Percentiles rank a stretch among this genome's conserved stretches.
phyloP scores from a whole-genome alignment of 2,329 filamentous ascomycete genomes.

The Didymella pomorum region DNA sequence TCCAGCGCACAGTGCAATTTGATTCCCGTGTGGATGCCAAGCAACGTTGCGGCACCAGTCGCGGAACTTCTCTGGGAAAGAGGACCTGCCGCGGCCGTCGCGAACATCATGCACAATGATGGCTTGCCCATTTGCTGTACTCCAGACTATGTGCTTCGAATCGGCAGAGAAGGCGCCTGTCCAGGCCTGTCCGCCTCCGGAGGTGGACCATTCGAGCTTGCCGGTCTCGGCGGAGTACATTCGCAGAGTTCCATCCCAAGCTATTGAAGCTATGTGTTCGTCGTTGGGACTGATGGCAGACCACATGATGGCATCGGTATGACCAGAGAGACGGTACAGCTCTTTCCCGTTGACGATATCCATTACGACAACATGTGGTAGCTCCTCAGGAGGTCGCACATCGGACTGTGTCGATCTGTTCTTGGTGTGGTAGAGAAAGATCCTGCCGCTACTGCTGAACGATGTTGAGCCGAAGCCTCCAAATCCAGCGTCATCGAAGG shows the following conservation, averaged over 20 bases:
- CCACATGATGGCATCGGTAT: conserved; percentile 42
- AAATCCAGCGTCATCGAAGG: conserved; percentile 27
- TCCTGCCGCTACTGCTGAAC: conserved; percentile 34
- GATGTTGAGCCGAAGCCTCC: conserved; percentile 22
- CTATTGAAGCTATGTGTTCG: conserved; percentile 33
- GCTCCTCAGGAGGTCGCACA: conserved; percentile 15
- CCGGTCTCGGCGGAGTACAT: conserved; percentile 35
- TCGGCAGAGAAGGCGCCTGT: conserved; percentile 38
- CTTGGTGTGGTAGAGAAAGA: conserved; percentile 28
- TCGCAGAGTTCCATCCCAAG: conserved; percentile 42
- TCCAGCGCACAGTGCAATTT: conserved; percentile 34
- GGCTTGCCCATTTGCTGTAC: conserved; percentile 19
- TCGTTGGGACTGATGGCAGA: conserved; percentile 36
- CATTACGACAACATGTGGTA: conserved; percentile 31
- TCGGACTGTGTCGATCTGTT: conserved; percentile 24
- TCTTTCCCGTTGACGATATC: conserved; percentile 28
- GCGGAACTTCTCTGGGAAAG: conserved; percentile 21
- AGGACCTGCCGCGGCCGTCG: conserved; percentile 26
- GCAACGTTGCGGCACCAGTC: conserved; percentile 33
- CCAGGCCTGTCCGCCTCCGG: conserved; percentile 33
- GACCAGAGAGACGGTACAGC: conserved; percentile 30
- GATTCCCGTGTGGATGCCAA: conserved; percentile 36
- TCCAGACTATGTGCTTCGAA: conserved; percentile 39
- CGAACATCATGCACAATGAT: conserved; percentile 31
- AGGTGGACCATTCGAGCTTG: conserved; percentile 29